Conservation (phyloP, 2,329 filamentous ascomycete species). For the Fulvia fulva region DNA sequence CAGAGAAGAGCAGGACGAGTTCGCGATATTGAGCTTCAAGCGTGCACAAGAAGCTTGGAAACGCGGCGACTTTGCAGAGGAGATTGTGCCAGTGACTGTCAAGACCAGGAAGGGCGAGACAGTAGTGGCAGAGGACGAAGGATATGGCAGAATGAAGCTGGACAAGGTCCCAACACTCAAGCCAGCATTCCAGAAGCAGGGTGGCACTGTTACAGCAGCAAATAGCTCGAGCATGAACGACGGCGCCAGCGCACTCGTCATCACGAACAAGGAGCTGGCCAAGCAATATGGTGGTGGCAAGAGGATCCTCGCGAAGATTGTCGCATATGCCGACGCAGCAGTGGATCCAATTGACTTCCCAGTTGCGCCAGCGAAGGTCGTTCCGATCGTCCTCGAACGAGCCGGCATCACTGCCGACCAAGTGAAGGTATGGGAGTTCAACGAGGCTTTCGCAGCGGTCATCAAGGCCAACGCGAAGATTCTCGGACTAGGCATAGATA, state of each 20-base stretch:
- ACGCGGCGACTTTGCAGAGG: slow-evolving; percentile 75
- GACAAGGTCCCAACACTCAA: slow-evolving; percentile 85
- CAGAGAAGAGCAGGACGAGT: slow-evolving; percentile 83
- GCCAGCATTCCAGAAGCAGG: slow-evolving; percentile 83
- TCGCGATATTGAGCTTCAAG: slow-evolving; percentile 84
- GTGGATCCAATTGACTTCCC: slow-evolving; percentile 92
- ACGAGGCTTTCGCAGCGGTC: slow-evolving; percentile 94
- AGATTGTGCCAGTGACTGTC: slow-evolving; percentile 84
- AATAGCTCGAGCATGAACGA: slow-evolving; percentile 95
- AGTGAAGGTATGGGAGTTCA: slow-evolving; percentile 95
- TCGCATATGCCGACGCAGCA: slow-evolving; percentile 82
- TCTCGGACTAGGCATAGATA: slow-evolving; percentile 71
- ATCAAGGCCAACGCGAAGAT: slow-evolving; percentile 95
- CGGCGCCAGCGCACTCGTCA: slow-evolving; percentile 82
- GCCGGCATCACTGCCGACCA: slow-evolving; percentile 89
- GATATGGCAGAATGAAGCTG: slow-evolving; percentile 78
- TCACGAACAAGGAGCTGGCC: slow-evolving; percentile 76
- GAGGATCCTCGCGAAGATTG: slow-evolving; percentile 80
- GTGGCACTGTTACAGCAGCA: slow-evolving; percentile 88
- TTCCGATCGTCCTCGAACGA: slow-evolving; percentile 80
- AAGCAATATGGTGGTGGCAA: slow-evolving; percentile 71
- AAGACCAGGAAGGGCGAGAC: slow-evolving; percentile 78
- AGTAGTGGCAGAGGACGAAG: slow-evolving; percentile 78
- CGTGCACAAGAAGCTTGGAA: slow-evolving; percentile 89
- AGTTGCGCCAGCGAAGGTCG: slow-evolving; percentile 84